These are phyloP conservation scores for Dendrobium chrysotoxum DNA, from an alignment of 106 monocot species.

Conservation along the genomic window DNA sequence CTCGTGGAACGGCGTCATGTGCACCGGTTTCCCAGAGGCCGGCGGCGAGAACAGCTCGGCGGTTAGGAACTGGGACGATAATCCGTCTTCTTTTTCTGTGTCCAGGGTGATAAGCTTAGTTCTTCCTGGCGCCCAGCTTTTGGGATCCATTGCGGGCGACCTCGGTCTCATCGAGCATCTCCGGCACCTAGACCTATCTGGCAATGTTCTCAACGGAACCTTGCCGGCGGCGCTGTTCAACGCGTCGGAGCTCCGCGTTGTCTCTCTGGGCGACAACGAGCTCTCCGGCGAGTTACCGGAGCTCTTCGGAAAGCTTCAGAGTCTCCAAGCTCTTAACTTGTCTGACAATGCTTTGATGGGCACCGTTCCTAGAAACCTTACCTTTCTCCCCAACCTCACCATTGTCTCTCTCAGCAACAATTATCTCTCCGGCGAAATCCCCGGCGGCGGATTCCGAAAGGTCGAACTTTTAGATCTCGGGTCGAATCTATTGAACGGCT, in stretches of 20 bases:
- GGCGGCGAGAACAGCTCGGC: background rate
- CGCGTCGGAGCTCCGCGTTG: slow-evolving; percentile 47
- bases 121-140: slow-evolving; percentile 54
- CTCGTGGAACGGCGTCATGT: slow-evolving; percentile 83
- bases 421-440: slow-evolving; percentile 49
- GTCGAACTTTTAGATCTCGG: slow-evolving; percentile 60
- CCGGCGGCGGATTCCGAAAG: slow-evolving; percentile 28
- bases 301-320: slow-evolving; percentile 9
- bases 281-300: slow-evolving; percentile 66
- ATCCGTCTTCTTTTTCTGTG: background rate
- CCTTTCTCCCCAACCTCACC: slow-evolving; percentile 65
- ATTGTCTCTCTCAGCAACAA: slow-evolving; percentile 53
- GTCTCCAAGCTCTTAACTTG: slow-evolving; percentile 59
- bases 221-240: slow-evolving; percentile 53
- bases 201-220: slow-evolving; percentile 71
- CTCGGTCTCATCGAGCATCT: slow-evolving; percentile 68
- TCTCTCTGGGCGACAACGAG: slow-evolving; percentile 66
- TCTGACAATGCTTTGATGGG: slow-evolving; percentile 77
- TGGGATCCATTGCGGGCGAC: slow-evolving; percentile 54
- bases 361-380: slow-evolving; percentile 25
- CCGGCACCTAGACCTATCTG: slow-evolving; percentile 77
- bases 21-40: slow-evolving; percentile 31
- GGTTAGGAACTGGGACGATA: background rate
- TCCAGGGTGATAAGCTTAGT: slow-evolving; percentile 65
- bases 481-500: slow-evolving; percentile 76